A percentile compares a stretch with the other conserved stretches of the same genome.
Conservation (phyloP, 805 yeast genomes). For the Pichia kluyveri region DNA sequence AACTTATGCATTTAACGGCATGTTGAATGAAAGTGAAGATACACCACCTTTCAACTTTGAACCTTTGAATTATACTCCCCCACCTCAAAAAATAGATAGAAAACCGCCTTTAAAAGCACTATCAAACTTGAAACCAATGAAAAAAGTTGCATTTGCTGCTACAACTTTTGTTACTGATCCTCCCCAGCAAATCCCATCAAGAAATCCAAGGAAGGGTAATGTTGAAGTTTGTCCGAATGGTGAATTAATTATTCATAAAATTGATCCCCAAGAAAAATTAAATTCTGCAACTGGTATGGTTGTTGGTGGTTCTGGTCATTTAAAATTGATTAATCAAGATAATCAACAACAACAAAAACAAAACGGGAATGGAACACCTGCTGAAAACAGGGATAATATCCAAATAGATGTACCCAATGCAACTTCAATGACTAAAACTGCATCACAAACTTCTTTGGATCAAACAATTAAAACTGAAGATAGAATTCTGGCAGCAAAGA, state of each 20-base stretch:
- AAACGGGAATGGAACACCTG: constrained; percentile 1
- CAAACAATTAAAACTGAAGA: constrained; percentile 23
- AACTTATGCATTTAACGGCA: constrained; percentile 10
- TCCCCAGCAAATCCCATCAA: constrained; percentile 88
- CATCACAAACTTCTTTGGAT: constrained; percentile 15
- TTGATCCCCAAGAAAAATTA: constrained; percentile 24
- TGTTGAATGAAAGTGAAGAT: constrained; percentile 16
- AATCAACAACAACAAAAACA: not conserved
- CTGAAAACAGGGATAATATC: constrained; percentile 12
- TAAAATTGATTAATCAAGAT: constrained; percentile 31
- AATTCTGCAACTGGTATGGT: constrained; percentile 57
- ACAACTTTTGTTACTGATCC: constrained; percentile 72
- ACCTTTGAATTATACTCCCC: constrained; percentile 18
- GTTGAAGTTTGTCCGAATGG: constrained; percentile 34
- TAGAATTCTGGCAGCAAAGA: constrained; percentile 22
- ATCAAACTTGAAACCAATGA: constrained; percentile 29
- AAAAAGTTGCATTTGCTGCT: constrained; percentile 70
- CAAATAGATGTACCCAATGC: constrained; percentile 13
- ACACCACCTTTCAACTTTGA: constrained; percentile 14
- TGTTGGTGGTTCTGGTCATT: constrained; percentile 70
- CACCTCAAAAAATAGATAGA: constrained; percentile 21
- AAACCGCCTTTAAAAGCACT: constrained; percentile 24
- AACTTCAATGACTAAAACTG: constrained; percentile 13
- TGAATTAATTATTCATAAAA: constrained; percentile 25
- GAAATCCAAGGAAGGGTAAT: constrained; percentile 74